Percentiles rank a stretch among this genome's conserved stretches.
These are phyloP conservation scores for Aspergillus oerlinghausenensis DNA, from an alignment of 2,329 filamentous ascomycete species.

Conservation along the genomic window DNA sequence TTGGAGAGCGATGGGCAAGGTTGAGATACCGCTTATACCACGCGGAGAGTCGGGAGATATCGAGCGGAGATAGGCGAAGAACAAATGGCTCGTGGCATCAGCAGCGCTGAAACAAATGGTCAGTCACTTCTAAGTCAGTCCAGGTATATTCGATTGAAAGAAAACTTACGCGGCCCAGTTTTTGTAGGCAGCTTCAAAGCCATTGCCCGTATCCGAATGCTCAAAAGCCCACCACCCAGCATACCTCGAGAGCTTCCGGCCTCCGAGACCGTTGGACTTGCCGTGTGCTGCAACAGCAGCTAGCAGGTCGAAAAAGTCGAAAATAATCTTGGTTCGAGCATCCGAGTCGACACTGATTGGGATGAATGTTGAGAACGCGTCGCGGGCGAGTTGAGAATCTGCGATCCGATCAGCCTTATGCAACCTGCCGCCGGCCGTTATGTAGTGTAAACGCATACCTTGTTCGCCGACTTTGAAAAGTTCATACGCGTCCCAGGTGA, in stretches of 20 bases:
- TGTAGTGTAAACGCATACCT: conserved; percentile 51
- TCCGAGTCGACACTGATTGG: conserved; percentile 87
- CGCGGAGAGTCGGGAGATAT: conserved; percentile 71
- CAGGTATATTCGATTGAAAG: neutral
- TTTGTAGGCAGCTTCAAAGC: conserved; percentile 92
- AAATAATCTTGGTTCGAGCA: conserved; percentile 80
- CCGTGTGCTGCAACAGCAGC: conserved; percentile 87
- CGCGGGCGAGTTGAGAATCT: conserved; percentile 88
- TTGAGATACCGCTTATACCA: conserved; percentile 71
- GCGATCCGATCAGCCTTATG: conserved; percentile 20
- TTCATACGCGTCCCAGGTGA: conserved; percentile 96
- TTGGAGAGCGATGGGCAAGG: conserved; percentile 84
- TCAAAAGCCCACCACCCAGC: conserved; percentile 99
- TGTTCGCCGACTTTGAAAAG: conserved; percentile 91
- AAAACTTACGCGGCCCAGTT: conserved; percentile 69
- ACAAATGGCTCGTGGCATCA: conserved; percentile 92
- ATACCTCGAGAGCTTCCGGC: conserved; percentile 88
- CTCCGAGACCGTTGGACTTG: conserved; percentile 88
- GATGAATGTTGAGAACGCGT: conserved; percentile 95
- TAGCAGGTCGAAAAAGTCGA: conserved; percentile 92
- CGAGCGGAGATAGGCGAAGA: conserved; percentile 94
- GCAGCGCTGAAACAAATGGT: conserved; percentile 63
- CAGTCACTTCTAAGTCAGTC: neutral
- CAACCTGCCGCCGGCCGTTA: neutral
- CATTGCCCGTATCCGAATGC: conserved; percentile 76